Evolutionary conservation across 1,284 basidiomycete species (phyloP).

Genomic region (Cryptococcus depauperatus): DNA sequence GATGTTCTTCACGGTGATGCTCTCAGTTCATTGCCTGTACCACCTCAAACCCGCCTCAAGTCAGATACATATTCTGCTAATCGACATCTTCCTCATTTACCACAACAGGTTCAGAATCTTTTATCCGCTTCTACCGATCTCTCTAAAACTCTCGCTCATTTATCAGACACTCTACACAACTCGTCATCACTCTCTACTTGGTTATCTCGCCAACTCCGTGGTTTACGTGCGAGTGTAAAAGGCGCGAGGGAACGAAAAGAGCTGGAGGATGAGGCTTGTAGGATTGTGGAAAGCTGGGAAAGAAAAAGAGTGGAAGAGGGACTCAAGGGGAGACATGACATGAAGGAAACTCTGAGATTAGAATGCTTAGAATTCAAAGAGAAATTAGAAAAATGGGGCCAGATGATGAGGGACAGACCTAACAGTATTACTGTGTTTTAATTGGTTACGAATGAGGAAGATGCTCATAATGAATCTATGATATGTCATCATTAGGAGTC

Average conservation of each 20-base stretch:
- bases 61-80: background rate
- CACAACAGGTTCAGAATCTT: background rate
- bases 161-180: conserved; percentile 13
- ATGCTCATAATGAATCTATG: too few relatives aligned
- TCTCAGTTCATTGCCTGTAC: background rate
- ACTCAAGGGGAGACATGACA: too few relatives aligned
- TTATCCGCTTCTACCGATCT: conserved; percentile 3
- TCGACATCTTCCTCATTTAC: background rate
- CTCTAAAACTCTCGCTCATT: background rate
- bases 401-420: too few relatives aligned
- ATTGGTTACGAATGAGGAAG: too few relatives aligned
- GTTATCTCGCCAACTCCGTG: conserved; percentile 9
- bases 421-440: too few relatives aligned
- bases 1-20: conserved; percentile 1
- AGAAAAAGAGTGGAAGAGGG: conserved; percentile 6
- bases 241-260: conserved; percentile 11
- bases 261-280: conserved; percentile 5
- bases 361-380: too few relatives aligned
- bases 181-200: conserved; percentile 10
- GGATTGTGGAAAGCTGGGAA: conserved; percentile 11
- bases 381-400: too few relatives aligned
- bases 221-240: conserved; percentile 11
- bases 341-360: too few relatives aligned
- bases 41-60: background rate
- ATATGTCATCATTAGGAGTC: too few relatives aligned